phyloP scores from a whole-genome alignment of 163 green algal genomes.

The Volvox carteri region DNA sequence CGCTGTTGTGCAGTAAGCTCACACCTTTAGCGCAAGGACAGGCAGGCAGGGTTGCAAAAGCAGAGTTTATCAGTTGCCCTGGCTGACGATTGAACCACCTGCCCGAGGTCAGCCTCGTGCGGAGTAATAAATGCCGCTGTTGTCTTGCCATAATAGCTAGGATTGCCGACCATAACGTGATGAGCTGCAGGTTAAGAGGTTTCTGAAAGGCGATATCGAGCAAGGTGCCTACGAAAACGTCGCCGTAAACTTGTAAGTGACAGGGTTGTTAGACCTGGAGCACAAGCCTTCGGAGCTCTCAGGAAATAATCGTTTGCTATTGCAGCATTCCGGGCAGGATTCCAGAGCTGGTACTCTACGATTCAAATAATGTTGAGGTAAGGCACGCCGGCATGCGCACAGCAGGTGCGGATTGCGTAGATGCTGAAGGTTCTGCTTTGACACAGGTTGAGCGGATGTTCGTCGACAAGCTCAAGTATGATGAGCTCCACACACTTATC shows the following conservation, averaged over 20 bases:
- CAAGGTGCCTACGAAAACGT: slow-evolving; percentile 35
- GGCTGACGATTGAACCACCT: slow-evolving; percentile 55
- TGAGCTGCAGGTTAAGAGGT: slow-evolving; percentile 42
- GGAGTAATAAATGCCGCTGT: neutral
- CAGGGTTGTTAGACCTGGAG: too few relatives aligned
- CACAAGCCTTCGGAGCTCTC: too few relatives aligned
- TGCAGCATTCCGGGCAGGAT: slow-evolving; percentile 49
- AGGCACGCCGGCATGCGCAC: neutral
- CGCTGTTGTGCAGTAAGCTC: neutral
- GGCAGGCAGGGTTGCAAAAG: neutral
- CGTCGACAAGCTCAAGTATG: slow-evolving; percentile 47
- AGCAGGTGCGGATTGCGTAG: neutral
- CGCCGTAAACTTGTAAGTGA: slow-evolving; percentile 32
- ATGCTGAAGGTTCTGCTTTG: neutral
- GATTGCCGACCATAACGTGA: neutral
- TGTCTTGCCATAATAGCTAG: neutral
- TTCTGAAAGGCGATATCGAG: slow-evolving; percentile 44
- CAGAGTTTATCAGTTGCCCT: slow-evolving; percentile 45
- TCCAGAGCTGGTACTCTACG: slow-evolving; percentile 51
- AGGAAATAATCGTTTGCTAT: neutral
- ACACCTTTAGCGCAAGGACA: neutral
- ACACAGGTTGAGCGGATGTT: slow-evolving; percentile 51
- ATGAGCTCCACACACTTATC: slow-evolving; percentile 51
- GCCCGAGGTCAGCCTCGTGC: slow-evolving; percentile 27
- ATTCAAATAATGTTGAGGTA: slow-evolving; percentile 32